Conservation (phyloP, 78 protist species). For the Guillardia theta region DNA sequence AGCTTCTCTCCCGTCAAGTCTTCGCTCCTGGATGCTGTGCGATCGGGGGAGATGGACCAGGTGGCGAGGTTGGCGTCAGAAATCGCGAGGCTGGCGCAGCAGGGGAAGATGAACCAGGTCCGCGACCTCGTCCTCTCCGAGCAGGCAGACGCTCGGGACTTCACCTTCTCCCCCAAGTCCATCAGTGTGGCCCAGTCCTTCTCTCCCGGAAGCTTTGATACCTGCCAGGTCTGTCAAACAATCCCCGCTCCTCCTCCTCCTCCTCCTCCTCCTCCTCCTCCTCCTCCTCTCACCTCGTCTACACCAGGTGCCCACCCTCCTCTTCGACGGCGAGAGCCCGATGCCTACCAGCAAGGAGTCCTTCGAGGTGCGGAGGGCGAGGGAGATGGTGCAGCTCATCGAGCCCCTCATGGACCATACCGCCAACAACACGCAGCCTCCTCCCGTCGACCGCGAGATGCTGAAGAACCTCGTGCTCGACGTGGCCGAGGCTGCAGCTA, state of each 20-base stretch:
- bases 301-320: neutral
- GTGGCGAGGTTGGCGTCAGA: neutral
- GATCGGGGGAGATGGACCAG: neutral
- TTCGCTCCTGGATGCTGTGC: conserved; percentile 5
- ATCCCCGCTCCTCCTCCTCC: neutral
- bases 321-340: neutral
- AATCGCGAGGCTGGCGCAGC: neutral
- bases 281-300: neutral
- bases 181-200: too few relatives aligned
- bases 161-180: too few relatives aligned
- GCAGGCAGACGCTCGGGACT: too few relatives aligned
- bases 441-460: neutral
- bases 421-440: neutral
- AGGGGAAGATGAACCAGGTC: neutral
- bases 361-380: neutral
- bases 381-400: neutral
- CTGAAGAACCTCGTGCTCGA: neutral
- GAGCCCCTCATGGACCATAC: neutral
- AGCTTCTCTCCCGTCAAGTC: neutral
- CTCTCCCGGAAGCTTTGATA: too few relatives aligned
- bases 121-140: neutral
- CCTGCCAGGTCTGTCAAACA: too few relatives aligned
- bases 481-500: neutral
- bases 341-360: neutral
- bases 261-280: neutral